phyloP scores from a whole-genome alignment of 805 yeast species.

The Wickerhamomyces silvicola region DNA sequence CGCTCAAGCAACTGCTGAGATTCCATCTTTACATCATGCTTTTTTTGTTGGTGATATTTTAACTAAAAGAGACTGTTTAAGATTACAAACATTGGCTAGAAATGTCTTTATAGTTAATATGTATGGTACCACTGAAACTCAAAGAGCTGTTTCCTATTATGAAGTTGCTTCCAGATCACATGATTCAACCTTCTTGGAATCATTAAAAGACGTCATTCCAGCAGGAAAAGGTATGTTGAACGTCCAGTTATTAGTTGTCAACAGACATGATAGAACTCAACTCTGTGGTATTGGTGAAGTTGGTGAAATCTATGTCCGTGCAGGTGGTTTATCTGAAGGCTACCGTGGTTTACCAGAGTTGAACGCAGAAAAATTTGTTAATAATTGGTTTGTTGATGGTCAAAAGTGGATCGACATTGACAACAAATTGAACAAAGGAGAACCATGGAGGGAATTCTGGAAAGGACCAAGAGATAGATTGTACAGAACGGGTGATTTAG shows the following conservation, averaged over 20 bases:
- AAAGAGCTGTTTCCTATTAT: conserved; percentile 93
- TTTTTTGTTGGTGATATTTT: conserved; percentile 97
- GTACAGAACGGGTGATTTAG: conserved; percentile 96
- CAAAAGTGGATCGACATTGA: conserved; percentile 57
- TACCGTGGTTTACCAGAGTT: conserved; percentile 87
- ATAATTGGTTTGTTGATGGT: conserved; percentile 82
- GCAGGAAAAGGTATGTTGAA: conserved; percentile 98
- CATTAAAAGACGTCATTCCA: conserved; percentile 93
- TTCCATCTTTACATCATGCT: conserved; percentile 87
- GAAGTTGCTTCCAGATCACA: conserved; percentile 70
- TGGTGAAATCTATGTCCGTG: conserved; percentile 97
- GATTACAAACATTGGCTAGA: conserved; percentile 86
- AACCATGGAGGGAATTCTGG: conserved; percentile 75
- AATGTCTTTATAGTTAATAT: conserved; percentile 89
- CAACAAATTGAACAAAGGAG: conserved; percentile 34
- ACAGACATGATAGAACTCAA: conserved; percentile 80
- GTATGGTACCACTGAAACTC: conserved; percentile 99
- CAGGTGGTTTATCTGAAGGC: conserved; percentile 96
- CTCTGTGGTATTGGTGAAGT: conserved; percentile 98
- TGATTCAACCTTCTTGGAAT: conserved; percentile 69
- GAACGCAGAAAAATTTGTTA: conserved; percentile 80
- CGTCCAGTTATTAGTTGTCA: conserved; percentile 90
- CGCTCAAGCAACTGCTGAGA: conserved; percentile 87
- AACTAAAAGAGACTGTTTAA: conserved; percentile 93
- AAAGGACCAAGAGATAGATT: conserved; percentile 92